These are phyloP conservation scores for Ophiostoma novo-ulmi DNA, from an alignment of 2,329 filamentous ascomycete genomes.

Conservation along the genomic window DNA sequence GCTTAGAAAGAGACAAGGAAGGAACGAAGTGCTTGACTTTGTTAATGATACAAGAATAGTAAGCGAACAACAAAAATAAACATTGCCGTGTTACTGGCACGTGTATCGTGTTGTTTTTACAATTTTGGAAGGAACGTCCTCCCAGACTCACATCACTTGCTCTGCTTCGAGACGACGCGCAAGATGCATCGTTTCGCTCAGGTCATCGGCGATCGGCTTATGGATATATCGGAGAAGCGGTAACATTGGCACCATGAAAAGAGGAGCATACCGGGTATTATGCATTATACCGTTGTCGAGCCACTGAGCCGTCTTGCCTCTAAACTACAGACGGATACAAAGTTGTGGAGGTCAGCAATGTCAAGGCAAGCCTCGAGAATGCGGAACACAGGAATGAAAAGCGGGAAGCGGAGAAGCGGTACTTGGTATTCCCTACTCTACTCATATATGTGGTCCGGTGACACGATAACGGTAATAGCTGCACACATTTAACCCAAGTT, in stretches of 20 bases:
- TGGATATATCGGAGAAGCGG: neutral
- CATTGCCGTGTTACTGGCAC: neutral
- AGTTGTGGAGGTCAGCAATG: neutral
- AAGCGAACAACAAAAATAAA: neutral
- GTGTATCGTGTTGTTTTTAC: neutral
- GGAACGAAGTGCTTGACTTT: neutral
- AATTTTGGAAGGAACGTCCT: neutral
- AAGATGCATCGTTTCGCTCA: neutral
- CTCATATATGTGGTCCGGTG: neutral
- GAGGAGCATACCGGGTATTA: neutral
- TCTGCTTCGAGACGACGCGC: neutral
- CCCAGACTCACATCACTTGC: neutral
- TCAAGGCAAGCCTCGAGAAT: neutral
- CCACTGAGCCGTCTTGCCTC: constrained; percentile 1
- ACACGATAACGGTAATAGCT: neutral
- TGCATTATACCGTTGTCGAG: neutral
- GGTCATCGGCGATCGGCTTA: neutral
- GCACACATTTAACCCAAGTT: neutral
- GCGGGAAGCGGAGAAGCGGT: neutral
- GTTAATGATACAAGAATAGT: neutral
- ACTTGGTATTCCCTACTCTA: neutral
- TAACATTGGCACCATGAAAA: neutral
- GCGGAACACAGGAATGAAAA: constrained; percentile 8
- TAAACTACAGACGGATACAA: neutral
- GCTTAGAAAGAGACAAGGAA: neutral